Evolutionary conservation across 2,329 filamentous ascomycete genomes (phyloP).

Genomic region (Intubia oerlemansii): DNA sequence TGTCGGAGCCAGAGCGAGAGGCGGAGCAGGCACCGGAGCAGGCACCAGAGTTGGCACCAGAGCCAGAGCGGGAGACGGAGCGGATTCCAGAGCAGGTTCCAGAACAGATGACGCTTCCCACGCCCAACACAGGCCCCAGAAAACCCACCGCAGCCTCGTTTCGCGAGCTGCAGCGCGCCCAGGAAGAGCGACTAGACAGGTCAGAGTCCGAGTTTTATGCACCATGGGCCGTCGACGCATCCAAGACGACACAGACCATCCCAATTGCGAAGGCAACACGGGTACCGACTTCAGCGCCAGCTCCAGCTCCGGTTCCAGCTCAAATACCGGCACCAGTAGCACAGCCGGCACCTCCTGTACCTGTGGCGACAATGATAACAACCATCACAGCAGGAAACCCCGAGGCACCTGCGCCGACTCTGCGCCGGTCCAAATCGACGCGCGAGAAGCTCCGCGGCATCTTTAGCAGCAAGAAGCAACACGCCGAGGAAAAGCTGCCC

Average conservation of each 20-base stretch:
- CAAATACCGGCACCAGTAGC: background rate
- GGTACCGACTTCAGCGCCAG: no score
- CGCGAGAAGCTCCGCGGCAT: constrained; percentile 38
- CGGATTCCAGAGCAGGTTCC: constrained; percentile 4
- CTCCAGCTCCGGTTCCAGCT: background rate
- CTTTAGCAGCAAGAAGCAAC: constrained; percentile 23
- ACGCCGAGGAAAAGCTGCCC: constrained; percentile 9
- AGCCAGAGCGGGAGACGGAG: constrained; percentile 2
- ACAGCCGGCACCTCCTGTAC: no score
- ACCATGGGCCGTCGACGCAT: no score
- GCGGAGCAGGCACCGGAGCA: constrained; percentile 4
- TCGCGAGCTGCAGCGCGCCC: no score
- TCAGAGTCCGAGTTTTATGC: no score
- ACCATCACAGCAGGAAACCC: background rate
- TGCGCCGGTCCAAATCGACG: constrained; percentile 25
- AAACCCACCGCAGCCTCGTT: no score
- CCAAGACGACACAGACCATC: background rate
- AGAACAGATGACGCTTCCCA: background rate
- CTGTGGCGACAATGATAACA: background rate
- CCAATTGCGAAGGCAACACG: background rate
- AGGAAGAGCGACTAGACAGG: no score
- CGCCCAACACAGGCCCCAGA: no score
- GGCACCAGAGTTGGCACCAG: constrained; percentile 2
- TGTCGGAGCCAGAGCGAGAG: constrained; percentile 4
- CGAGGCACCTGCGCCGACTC: background rate